Percentiles rank a stretch among this genome's conserved stretches.
Conservation (phyloP, 2,329 filamentous ascomycete genomes). For the Fusarium fracticaudum region DNA sequence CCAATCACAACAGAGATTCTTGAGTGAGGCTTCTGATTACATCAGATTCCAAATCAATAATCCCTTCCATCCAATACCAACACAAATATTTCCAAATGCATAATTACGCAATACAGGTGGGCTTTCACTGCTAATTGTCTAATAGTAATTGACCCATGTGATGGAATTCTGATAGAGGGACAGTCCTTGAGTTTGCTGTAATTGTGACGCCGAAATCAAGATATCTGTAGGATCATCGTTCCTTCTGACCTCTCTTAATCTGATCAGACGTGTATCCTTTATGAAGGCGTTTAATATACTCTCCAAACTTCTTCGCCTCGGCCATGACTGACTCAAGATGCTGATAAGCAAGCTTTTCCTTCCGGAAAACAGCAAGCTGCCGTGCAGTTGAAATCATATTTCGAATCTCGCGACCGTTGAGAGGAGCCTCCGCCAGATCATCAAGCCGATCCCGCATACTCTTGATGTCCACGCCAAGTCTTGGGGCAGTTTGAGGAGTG, state of each 20-base stretch:
- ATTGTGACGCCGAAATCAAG: too few species aligned
- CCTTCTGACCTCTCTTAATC: neutral
- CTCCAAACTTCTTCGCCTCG: neutral
- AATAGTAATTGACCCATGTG: too few species aligned
- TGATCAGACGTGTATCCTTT: neutral
- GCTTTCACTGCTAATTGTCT: too few species aligned
- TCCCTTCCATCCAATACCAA: too few species aligned
- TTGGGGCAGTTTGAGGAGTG: neutral
- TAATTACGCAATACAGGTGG: too few species aligned
- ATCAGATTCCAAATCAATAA: too few species aligned
- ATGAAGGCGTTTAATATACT: neutral
- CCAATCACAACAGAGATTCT: too few species aligned
- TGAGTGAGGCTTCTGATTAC: too few species aligned
- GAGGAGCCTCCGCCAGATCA: accelerated
- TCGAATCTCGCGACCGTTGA: neutral
- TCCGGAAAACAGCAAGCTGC: neutral
- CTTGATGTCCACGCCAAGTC: neutral
- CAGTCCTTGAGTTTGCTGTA: too few species aligned
- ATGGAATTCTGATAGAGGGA: too few species aligned
- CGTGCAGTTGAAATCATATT: neutral
- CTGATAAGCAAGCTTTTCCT: neutral
- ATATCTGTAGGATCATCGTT: neutral
- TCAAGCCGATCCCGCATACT: neutral
- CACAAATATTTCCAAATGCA: too few species aligned
- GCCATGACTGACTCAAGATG: neutral